Base-by-base conservation (phyloP, 805 yeast genomes). In the Saturnispora dispora region DNA sequence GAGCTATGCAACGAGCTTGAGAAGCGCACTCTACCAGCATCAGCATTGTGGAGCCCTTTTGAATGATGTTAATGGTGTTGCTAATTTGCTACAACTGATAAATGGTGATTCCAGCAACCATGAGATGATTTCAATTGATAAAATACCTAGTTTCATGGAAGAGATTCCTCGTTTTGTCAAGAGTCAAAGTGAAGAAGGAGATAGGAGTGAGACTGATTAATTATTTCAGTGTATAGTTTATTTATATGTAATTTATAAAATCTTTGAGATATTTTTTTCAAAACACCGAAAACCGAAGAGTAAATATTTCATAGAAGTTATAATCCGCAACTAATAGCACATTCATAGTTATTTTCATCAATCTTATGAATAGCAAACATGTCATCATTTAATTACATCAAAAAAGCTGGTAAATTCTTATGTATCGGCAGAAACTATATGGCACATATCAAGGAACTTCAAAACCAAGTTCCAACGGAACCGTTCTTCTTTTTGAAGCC, bases 351-450 rank as follows among this genome's bases (percentile, higher is more conserved):
- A 25, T 9, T 25, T 25, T 25, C n/a, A 25, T 25, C 8, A 25
- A 25, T 6, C 8, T 7, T 25, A 7, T 7, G 10, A 25, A 25
- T 25, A 25, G 10, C 28, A 5, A 23, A 8, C 8, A 40, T 13
- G 35, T 77, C 77, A 81, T 72, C 77, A 35, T 72, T 62, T 60
- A 54, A 53, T 20, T 85, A 83, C 63, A 70, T 82, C 41, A 80
- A 77, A 52, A 61, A 70, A 18, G 89, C 88, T 2, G 76, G 83
- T 36, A 93, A 93, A 70, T 79, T 91, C 62, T 77, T 93, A 17
- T 93, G 99, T 68, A 91, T 93, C 58, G 99, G 99, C 44, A 83
- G 99, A 60, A 93, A 93, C 69, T 93, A 89, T 65, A 95, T 88
- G n/a, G 97, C 96, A 20, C 99, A 93, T 62, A 87, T 89, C 63